phyloP scores from a whole-genome alignment of 192 early-diverging fungal species.

The Mortierella antarctica region DNA sequence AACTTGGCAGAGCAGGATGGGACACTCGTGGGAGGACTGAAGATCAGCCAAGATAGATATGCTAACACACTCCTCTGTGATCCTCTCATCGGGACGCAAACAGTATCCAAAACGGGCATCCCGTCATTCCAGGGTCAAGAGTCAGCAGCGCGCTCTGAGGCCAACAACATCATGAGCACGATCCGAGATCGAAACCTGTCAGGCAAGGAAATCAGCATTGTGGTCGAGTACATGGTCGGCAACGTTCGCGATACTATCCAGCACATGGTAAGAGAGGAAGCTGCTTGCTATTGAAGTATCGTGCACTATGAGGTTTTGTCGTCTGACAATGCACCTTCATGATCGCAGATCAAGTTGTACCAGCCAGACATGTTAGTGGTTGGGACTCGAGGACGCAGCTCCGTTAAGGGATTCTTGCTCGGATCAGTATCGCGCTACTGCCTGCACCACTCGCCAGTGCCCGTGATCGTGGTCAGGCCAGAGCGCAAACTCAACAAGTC shows the following conservation, averaged over 20 bases:
- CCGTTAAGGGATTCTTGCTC: conserved; percentile 73
- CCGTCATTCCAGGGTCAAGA: conserved; percentile 39
- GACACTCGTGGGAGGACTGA: not conserved
- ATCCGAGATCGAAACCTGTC: conserved; percentile 29
- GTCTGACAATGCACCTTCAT: not conserved
- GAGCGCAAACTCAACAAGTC: conserved; percentile 54
- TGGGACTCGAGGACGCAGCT: conserved; percentile 75
- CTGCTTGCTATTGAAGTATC: not conserved
- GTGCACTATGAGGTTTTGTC: not conserved
- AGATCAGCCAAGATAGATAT: not conserved
- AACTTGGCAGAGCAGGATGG: not conserved
- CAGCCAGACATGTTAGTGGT: conserved; percentile 77
- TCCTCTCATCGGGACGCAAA: not conserved
- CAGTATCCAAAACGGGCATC: conserved; percentile 47
- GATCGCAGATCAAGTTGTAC: conserved; percentile 59
- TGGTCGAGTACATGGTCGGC: conserved; percentile 65
- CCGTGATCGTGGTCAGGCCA: conserved; percentile 76
- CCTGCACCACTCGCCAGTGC: conserved; percentile 72
- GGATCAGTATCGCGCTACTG: conserved; percentile 78
- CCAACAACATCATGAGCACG: conserved; percentile 29
- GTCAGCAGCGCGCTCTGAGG: conserved; percentile 26
- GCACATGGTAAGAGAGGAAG: conserved; percentile 56
- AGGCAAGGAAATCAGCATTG: conserved; percentile 57
- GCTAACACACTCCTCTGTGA: not conserved
- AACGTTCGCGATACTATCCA: conserved; percentile 69